phyloP scores from a whole-genome alignment of 2,329 filamentous ascomycete genomes.

The Diaporthe ilicicola region DNA sequence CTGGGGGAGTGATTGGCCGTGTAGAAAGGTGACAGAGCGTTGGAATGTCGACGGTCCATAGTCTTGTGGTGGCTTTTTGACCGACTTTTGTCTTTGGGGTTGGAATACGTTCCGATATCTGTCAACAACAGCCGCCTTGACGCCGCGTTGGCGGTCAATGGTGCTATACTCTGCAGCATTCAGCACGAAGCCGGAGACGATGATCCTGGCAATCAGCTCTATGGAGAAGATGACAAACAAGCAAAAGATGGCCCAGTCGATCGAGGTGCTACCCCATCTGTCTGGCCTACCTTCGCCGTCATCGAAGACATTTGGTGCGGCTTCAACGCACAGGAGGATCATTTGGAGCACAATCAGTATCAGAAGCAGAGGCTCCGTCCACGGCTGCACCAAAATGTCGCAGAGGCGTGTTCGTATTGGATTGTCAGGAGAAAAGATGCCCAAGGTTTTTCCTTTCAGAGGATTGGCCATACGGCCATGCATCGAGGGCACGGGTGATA shows the following conservation, averaged over 20 bases:
- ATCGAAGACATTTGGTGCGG: slow-evolving; percentile 74
- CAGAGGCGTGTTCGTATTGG: slow-evolving; percentile 78
- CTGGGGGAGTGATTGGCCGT: slow-evolving; percentile 65
- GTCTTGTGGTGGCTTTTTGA: slow-evolving; percentile 60
- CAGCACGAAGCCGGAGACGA: slow-evolving; percentile 92
- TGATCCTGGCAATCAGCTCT: slow-evolving; percentile 82
- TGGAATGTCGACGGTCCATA: slow-evolving; percentile 72
- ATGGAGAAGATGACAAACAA: slow-evolving; percentile 92
- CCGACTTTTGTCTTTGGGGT: slow-evolving; percentile 78
- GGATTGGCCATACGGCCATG: slow-evolving; percentile 70
- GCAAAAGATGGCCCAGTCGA: slow-evolving; percentile 82
- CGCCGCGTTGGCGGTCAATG: slow-evolving; percentile 78
- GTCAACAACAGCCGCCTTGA: slow-evolving; percentile 77
- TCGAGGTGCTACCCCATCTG: slow-evolving; percentile 72
- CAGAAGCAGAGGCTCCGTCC: slow-evolving; percentile 86
- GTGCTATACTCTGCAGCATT: slow-evolving; percentile 94
- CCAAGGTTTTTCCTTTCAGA: slow-evolving; percentile 84
- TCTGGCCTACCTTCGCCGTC: slow-evolving; percentile 66
- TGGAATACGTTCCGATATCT: slow-evolving; percentile 83
- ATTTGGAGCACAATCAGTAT: slow-evolving; percentile 89
- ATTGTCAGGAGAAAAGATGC: slow-evolving; percentile 84
- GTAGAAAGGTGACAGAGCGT: slow-evolving; percentile 80
- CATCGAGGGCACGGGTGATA: slow-evolving; percentile 39
- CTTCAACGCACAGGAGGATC: slow-evolving; percentile 85
- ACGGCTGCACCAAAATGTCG: slow-evolving; percentile 84